Conservation (phyloP, 192 early-diverging fungal genomes). For the Bifiguratus adelaidae region DNA sequence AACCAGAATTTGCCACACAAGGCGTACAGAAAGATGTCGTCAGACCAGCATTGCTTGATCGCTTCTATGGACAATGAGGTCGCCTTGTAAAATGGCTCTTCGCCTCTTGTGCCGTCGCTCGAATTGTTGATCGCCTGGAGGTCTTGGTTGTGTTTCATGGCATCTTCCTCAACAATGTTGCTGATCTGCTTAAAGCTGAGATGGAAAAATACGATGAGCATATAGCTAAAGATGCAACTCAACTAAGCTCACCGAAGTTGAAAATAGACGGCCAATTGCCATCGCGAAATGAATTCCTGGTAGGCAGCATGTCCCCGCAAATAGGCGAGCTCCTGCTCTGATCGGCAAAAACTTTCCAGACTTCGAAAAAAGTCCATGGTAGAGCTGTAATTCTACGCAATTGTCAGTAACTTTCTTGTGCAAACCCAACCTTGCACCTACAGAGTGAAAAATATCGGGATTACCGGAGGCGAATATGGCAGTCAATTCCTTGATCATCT, state of each 20-base stretch:
- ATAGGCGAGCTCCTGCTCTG: slow-evolving; percentile 29
- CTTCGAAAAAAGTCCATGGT: slow-evolving; percentile 40
- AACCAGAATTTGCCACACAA: slow-evolving; percentile 51
- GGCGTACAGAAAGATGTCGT: slow-evolving; percentile 42
- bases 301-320: slow-evolving; percentile 36
- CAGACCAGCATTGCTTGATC: slow-evolving; percentile 44
- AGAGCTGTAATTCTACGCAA: slow-evolving; percentile 36
- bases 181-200: slow-evolving; percentile 35
- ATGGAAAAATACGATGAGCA: background rate
- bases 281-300: slow-evolving; percentile 41
- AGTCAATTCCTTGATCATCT: slow-evolving; percentile 31
- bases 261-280: slow-evolving; percentile 53
- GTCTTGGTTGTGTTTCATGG: no score
- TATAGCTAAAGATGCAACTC: background rate
- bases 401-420: background rate
- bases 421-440: slow-evolving; percentile 10
- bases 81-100: no score
- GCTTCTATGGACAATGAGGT: slow-evolving; percentile 36
- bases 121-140: no score
- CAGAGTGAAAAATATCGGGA: slow-evolving; percentile 59
- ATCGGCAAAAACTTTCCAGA: slow-evolving; percentile 32
- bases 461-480: slow-evolving; percentile 53
- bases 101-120: no score
- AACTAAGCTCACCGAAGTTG: slow-evolving; percentile 28
- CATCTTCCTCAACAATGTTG: slow-evolving; percentile 21